Evolutionary conservation across 1,284 basidiomycete species (phyloP).

Genomic region (Ustilago nuda): DNA sequence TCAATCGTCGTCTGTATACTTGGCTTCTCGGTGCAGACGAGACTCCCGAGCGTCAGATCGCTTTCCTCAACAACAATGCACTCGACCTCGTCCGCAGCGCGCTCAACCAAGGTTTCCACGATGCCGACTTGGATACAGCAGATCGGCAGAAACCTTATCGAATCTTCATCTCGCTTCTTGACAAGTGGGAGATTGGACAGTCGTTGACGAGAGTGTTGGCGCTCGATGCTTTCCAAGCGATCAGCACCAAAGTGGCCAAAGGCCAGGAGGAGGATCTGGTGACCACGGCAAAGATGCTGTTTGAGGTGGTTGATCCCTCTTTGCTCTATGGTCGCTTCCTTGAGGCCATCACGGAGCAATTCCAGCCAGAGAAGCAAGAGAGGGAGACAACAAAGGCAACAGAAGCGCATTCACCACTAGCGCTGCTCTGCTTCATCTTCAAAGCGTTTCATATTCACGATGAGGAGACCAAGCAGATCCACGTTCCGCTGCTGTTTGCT

Average conservation of each 20-base stretch:
- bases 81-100: slow-evolving; percentile 47
- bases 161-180: slow-evolving; percentile 91
- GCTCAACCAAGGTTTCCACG: slow-evolving; percentile 47
- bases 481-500: slow-evolving; percentile 75
- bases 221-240: slow-evolving; percentile 81
- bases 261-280: slow-evolving; percentile 76
- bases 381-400: not conserved
- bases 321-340: slow-evolving; percentile 86
- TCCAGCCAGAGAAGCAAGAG: slow-evolving; percentile 69
- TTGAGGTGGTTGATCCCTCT: slow-evolving; percentile 90
- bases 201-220: slow-evolving; percentile 82
- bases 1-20: slow-evolving; percentile 90
- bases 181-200: slow-evolving; percentile 95
- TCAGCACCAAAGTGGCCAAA: slow-evolving; percentile 75
- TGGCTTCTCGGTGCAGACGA: slow-evolving; percentile 89
- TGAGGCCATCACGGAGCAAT: slow-evolving; percentile 70
- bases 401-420: slow-evolving; percentile 44
- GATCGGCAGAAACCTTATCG: slow-evolving; percentile 87
- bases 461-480: slow-evolving; percentile 82
- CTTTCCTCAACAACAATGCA: slow-evolving; percentile 49
- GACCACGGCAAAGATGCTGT: slow-evolving; percentile 87
- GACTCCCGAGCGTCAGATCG: slow-evolving; percentile 71
- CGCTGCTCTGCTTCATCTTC: slow-evolving; percentile 76
- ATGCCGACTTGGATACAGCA: slow-evolving; percentile 73
- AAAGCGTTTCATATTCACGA: slow-evolving; percentile 80